Percentiles rank a stretch among this genome's conserved stretches.
These are phyloP conservation scores for Rhizopogon vesiculosus DNA, from an alignment of 768 basidiomycete species.

Conservation along the genomic window DNA sequence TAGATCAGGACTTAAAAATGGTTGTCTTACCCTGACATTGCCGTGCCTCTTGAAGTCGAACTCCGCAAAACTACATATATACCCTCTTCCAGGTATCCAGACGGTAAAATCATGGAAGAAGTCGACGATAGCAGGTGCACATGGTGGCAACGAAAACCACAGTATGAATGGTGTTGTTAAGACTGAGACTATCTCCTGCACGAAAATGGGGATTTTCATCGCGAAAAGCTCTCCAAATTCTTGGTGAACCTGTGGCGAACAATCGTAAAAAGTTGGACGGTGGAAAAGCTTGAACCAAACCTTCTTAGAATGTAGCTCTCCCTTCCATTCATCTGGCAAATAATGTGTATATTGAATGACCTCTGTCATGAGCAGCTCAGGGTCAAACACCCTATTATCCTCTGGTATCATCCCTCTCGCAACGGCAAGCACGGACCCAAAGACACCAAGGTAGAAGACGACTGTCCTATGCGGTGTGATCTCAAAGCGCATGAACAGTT, in stretches of 20 bases:
- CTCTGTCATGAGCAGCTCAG: conserved; percentile 87
- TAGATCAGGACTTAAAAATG: neutral
- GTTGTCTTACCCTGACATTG: conserved; percentile 67
- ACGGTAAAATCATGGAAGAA: conserved; percentile 99
- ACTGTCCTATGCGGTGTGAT: conserved; percentile 91
- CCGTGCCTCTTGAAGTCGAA: conserved; percentile 97
- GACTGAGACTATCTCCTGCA: conserved; percentile 86
- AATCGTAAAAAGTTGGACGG: neutral
- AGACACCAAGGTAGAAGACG: conserved; percentile 87
- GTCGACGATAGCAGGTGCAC: conserved; percentile 89
- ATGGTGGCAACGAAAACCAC: conserved; percentile 86
- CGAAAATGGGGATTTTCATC: conserved; percentile 88
- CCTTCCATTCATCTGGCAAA: conserved; percentile 92
- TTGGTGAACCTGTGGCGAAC: conserved; percentile 63
- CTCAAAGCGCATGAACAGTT: conserved; percentile 90
- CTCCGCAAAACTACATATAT: conserved; percentile 96
- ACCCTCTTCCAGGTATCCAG: conserved; percentile 93
- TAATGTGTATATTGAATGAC: conserved; percentile 95
- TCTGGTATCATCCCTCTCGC: conserved; percentile 95
- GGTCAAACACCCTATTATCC: conserved; percentile 90
- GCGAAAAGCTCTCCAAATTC: conserved; percentile 90
- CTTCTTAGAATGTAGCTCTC: conserved; percentile 81
- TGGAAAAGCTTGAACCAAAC: conserved; percentile 32
- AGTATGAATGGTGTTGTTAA: conserved; percentile 91
- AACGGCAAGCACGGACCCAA: conserved; percentile 83